These are phyloP conservation scores for Alternaria rosae DNA, from an alignment of 2,329 filamentous ascomycete genomes.

Conservation along the genomic window DNA sequence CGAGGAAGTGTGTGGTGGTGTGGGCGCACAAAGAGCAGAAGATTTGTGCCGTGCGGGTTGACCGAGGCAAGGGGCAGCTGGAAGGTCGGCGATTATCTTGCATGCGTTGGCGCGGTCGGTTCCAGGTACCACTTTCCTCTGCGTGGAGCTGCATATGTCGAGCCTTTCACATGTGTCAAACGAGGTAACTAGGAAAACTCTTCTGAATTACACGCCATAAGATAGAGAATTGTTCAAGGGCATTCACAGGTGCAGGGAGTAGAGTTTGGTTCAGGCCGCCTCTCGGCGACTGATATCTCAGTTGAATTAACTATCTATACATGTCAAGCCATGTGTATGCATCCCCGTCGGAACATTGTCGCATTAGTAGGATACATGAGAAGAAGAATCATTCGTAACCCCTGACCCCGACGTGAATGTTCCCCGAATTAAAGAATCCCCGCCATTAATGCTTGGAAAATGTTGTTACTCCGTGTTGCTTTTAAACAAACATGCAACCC, in stretches of 20 bases:
- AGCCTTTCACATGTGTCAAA: background rate
- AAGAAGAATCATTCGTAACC: background rate
- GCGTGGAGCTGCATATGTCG: background rate
- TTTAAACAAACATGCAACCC: slow-evolving; percentile 11
- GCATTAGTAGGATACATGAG: slow-evolving; percentile 9
- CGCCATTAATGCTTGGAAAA: slow-evolving; percentile 13
- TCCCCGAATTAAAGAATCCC: slow-evolving; percentile 7
- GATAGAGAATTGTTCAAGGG: background rate
- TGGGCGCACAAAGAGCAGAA: background rate
- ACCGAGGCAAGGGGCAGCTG: background rate
- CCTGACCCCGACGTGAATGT: background rate
- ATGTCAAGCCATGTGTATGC: slow-evolving; percentile 1
- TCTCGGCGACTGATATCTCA: background rate
- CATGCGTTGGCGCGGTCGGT: background rate
- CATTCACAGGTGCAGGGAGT: background rate
- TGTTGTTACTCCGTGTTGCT: slow-evolving; percentile 11
- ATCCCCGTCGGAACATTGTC: slow-evolving; percentile 1
- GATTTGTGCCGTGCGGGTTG: background rate
- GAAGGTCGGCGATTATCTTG: background rate
- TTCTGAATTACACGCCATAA: background rate
- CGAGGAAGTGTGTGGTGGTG: background rate
- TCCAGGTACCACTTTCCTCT: background rate
- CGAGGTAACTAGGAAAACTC: background rate
- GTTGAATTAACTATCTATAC: slow-evolving; percentile 6
- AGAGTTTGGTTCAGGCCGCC: background rate